Evolutionary conservation across 352 stramenopile species (phyloP).

Genomic region (Thraustochytrium sp.): DNA sequence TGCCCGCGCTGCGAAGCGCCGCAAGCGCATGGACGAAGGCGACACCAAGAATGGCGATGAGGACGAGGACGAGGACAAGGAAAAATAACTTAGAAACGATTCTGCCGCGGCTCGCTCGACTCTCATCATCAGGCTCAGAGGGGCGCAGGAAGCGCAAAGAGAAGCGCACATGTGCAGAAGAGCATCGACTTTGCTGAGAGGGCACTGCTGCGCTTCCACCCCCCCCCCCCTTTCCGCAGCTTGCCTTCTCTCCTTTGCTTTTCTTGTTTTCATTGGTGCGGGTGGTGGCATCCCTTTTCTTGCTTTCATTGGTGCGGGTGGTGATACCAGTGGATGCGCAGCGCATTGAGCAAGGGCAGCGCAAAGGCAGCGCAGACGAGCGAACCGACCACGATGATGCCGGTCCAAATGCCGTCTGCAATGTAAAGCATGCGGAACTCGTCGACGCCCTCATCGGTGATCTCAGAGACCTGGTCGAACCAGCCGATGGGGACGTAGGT

Average conservation of each 20-base stretch:
- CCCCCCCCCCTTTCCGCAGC: no score
- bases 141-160: no score
- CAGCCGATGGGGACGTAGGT: conserved; percentile 21
- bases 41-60: no score
- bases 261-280: background rate
- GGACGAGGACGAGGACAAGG: background rate
- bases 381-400: background rate
- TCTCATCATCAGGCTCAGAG: no score
- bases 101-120: no score
- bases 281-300: background rate
- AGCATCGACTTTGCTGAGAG: no score
- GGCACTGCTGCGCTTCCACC: no score
- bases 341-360: background rate
- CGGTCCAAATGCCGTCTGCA: background rate
- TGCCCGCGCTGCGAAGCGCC: background rate
- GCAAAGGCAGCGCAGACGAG: background rate
- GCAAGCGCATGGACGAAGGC: background rate
- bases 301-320: background rate
- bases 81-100: background rate
- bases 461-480: conserved; percentile 38
- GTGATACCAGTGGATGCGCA: background rate
- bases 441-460: conserved; percentile 7
- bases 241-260: no score
- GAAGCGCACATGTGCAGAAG: no score
- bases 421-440: conserved; percentile 15